Percentiles rank a stretch among this genome's conserved stretches.
Evolutionary conservation across 2,329 filamentous ascomycete genomes (phyloP).

Genomic region (Lecanicillium sp.): DNA sequence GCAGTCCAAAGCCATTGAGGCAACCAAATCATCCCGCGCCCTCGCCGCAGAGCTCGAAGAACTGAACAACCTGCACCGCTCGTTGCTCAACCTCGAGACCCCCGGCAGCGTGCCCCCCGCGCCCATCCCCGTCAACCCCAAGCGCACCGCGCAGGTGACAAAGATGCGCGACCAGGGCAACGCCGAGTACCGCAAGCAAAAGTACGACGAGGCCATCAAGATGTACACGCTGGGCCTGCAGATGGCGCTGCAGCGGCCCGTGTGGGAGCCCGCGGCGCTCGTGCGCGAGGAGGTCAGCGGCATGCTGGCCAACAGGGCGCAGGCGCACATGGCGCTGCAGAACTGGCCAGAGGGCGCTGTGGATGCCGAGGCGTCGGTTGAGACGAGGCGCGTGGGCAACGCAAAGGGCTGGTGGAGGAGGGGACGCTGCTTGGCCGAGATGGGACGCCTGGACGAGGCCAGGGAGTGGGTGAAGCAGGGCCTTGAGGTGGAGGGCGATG

Average conservation of each 20-base stretch:
- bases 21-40: slow-evolving; percentile 35
- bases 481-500: slow-evolving; percentile 73
- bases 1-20: slow-evolving; percentile 64
- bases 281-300: slow-evolving; percentile 76
- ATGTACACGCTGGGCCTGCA: slow-evolving; percentile 81
- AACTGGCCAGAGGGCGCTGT: slow-evolving; percentile 79
- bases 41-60: slow-evolving; percentile 54
- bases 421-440: slow-evolving; percentile 80
- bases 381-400: slow-evolving; percentile 79
- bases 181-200: slow-evolving; percentile 68
- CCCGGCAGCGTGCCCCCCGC: slow-evolving; percentile 67
- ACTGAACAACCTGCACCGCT: slow-evolving; percentile 8
- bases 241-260: slow-evolving; percentile 74
- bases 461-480: slow-evolving; percentile 67
- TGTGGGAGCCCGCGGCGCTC: slow-evolving; percentile 80
- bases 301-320: slow-evolving; percentile 79
- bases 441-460: slow-evolving; percentile 80
- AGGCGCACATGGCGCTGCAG: slow-evolving; percentile 77
- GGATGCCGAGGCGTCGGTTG: slow-evolving; percentile 82
- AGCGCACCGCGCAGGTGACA: slow-evolving; percentile 76
- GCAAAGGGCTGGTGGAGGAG: slow-evolving; percentile 92
- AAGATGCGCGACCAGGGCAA: slow-evolving; percentile 91
- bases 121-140: slow-evolving; percentile 85
- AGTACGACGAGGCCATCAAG: slow-evolving; percentile 65
- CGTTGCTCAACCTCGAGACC: slow-evolving; percentile 36